Conservation (phyloP, 106 monocot species). For the Platanthera zijinensis region DNA sequence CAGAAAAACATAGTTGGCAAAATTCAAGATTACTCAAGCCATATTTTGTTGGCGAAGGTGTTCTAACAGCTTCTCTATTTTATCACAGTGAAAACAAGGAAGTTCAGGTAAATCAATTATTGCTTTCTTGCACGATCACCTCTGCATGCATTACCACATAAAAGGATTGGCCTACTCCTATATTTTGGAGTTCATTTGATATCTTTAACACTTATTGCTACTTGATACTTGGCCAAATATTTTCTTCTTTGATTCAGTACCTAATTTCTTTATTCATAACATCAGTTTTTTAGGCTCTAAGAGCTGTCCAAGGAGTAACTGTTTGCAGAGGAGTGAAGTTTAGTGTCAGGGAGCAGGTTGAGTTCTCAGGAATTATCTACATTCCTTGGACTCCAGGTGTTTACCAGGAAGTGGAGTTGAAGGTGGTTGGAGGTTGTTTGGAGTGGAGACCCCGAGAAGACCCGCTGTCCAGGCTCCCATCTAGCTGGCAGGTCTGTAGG, state of each 20-base stretch:
- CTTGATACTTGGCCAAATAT: no score
- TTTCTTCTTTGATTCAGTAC: no score
- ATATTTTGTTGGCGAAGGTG: slow-evolving; percentile 49
- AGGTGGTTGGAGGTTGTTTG: slow-evolving; percentile 85
- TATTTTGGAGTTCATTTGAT: no score
- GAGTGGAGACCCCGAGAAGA: no score
- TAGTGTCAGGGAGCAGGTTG: slow-evolving; percentile 20
- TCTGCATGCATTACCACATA: slow-evolving; percentile 17
- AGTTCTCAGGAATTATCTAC: slow-evolving; percentile 24
- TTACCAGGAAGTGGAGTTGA: slow-evolving; percentile 61
- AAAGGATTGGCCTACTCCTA: no score
- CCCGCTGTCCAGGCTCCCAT: no score
- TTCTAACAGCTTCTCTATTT: slow-evolving; percentile 54
- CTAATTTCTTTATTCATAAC: no score
- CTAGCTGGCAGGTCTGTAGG: no score
- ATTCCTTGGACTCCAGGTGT: slow-evolving; percentile 91
- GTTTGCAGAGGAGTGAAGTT: no score
- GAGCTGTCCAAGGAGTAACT: no score
- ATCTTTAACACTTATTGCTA: no score
- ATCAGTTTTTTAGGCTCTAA: no score
- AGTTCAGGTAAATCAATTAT: slow-evolving; percentile 40
- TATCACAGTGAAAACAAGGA: slow-evolving; percentile 39
- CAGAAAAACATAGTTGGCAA: slow-evolving; percentile 28
- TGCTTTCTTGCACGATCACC: neutral
- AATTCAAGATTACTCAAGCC: slow-evolving; percentile 62